Percentiles rank a stretch among this genome's conserved stretches.
Evolutionary conservation across 1,139 yeast genomes (phyloP).

Genomic region (Blastobotrys serpentis): DNA sequence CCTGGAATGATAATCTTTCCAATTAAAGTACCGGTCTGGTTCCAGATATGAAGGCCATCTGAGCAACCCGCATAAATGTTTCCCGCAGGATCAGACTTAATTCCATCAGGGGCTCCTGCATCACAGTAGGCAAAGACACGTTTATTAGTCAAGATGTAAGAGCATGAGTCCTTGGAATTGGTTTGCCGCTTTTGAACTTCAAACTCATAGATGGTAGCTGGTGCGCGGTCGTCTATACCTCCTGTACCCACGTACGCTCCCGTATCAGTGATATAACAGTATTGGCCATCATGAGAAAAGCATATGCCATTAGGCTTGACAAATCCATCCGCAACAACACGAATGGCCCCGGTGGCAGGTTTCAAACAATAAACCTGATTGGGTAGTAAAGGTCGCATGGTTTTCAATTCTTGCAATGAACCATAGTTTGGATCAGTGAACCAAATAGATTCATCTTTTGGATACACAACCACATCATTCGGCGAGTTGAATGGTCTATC

Average conservation of each 20-base stretch:
- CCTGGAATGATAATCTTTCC: conserved; percentile 32
- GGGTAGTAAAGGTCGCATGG: conserved; percentile 19
- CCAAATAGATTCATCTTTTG: conserved; percentile 31
- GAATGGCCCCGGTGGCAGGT: conserved; percentile 26
- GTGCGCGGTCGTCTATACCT: conserved; percentile 13
- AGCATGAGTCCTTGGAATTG: conserved; percentile 6
- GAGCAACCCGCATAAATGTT: conserved; percentile 34
- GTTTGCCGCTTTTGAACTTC: conserved; percentile 24
- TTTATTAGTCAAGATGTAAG: conserved; percentile 25
- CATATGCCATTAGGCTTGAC: conserved; percentile 33
- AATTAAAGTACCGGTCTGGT: conserved; percentile 28
- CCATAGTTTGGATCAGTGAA: conserved; percentile 35
- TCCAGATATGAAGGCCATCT: conserved; percentile 37
- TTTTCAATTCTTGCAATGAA: conserved; percentile 18
- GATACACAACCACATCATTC: conserved; percentile 32
- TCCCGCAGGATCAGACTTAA: conserved; percentile 32
- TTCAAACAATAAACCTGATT: conserved; percentile 32
- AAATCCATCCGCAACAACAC: conserved; percentile 33
- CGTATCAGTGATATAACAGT: conserved; percentile 33
- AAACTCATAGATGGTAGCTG: conserved; percentile 29
- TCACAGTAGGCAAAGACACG: conserved; percentile 33
- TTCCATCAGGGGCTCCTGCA: conserved; percentile 35
- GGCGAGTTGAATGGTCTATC: conserved; percentile 33
- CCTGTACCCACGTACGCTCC: conserved; percentile 23
- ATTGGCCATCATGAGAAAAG: conserved; percentile 29